phyloP scores from a whole-genome alignment of 2,329 filamentous ascomycete species.

The Aspergillus neoniger region DNA sequence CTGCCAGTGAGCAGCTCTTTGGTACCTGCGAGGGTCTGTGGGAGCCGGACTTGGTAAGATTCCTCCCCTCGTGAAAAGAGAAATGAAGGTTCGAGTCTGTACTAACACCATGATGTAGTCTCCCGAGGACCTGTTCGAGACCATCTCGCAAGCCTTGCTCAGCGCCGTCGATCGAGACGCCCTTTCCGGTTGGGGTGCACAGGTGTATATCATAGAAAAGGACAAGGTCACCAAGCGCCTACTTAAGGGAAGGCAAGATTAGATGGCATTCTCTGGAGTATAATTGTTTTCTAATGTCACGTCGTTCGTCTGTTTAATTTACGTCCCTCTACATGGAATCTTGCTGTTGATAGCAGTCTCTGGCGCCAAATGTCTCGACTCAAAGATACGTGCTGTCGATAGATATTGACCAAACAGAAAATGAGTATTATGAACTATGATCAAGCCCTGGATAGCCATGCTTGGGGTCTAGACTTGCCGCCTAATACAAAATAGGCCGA shows the following conservation, averaged over 20 bases:
- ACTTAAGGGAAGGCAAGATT: conserved; percentile 96
- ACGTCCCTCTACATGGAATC: conserved; percentile 14
- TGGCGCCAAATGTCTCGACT: conserved; percentile 32
- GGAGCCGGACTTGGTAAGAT: conserved; percentile 90
- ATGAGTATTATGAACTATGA: conserved; percentile 1
- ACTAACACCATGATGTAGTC: conserved; percentile 36
- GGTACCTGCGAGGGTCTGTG: conserved; percentile 97
- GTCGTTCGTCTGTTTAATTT: conserved; percentile 16
- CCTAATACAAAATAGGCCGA: neutral
- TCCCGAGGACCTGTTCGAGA: conserved; percentile 96
- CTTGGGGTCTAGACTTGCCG: neutral
- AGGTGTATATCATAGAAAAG: conserved; percentile 99
- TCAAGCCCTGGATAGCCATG: neutral
- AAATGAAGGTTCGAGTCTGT: neutral
- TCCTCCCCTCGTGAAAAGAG: neutral
- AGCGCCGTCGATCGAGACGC: conserved; percentile 97
- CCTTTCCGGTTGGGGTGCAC: conserved; percentile 94
- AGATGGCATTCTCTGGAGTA: conserved; percentile 36
- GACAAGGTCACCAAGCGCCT: conserved; percentile 99
- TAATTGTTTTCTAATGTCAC: conserved; percentile 25
- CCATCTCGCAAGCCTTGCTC: conserved; percentile 90
- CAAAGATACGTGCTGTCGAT: conserved; percentile 20
- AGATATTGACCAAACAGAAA: conserved; percentile 4
- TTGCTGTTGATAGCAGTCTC: conserved; percentile 23
- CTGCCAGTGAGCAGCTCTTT: conserved; percentile 95